phyloP scores from a whole-genome alignment of 1,139 yeast genomes.

The Hansenula sp. region DNA sequence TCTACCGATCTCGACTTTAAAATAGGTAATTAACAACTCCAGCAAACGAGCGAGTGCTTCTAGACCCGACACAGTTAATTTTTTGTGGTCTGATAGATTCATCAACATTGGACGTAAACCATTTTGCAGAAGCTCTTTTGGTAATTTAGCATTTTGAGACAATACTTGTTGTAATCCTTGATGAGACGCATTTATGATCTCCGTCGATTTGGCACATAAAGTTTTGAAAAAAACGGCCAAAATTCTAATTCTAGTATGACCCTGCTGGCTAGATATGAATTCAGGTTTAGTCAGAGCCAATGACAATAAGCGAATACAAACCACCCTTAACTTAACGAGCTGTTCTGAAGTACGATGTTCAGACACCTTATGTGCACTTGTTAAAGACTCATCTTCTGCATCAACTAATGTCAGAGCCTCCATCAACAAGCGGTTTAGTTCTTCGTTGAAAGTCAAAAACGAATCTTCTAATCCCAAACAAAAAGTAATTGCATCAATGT shows the following conservation, averaged over 20 bases:
- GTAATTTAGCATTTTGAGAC: conserved; percentile 82
- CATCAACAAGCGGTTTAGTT: conserved; percentile 72
- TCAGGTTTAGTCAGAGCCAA: conserved; percentile 81
- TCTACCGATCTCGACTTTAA: conserved; percentile 94
- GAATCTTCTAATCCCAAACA: conserved; percentile 80
- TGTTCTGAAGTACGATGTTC: conserved; percentile 90
- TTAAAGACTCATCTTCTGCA: conserved; percentile 94
- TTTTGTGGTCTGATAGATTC: conserved; percentile 91
- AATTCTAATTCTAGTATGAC: conserved; percentile 79
- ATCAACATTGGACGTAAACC: conserved; percentile 94
- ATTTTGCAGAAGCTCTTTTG: conserved; percentile 88
- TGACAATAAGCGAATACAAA: conserved; percentile 80
- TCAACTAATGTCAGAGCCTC: conserved; percentile 95
- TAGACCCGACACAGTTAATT: conserved; percentile 82
- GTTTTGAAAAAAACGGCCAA: conserved; percentile 95
- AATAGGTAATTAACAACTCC: conserved; percentile 85
- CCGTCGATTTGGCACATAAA: conserved; percentile 77
- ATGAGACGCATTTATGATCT: conserved; percentile 91
- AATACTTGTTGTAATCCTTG: conserved; percentile 80
- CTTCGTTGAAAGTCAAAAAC: conserved; percentile 84
- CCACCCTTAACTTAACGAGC: conserved; percentile 79
- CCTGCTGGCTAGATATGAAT: conserved; percentile 65
- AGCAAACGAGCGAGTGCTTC: conserved; percentile 87
- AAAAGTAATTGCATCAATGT: conserved; percentile 92
- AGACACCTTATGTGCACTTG: conserved; percentile 78